Percentiles rank a stretch among this genome's conserved stretches.
Conservation (phyloP, 2,329 filamentous ascomycete genomes). For the Lasiodiplodia hormozganensis region DNA sequence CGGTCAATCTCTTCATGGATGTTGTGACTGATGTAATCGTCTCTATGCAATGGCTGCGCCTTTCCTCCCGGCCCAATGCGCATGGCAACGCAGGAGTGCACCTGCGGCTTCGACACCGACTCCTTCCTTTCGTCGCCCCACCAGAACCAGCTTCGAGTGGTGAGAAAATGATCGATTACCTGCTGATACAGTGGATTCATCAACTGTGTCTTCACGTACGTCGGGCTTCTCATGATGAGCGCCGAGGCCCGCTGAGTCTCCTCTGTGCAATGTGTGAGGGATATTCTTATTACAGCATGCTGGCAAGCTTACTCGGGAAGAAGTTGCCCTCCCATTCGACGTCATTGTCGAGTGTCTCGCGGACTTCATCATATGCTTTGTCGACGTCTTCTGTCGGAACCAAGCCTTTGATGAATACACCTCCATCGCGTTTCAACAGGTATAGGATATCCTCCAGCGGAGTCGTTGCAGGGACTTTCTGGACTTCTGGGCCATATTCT, state of each 20-base stretch:
- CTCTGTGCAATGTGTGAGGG: constrained; percentile 10
- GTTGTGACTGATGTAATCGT: constrained; percentile 27
- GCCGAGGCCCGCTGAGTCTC: constrained; percentile 32
- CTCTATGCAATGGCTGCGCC: constrained; percentile 21
- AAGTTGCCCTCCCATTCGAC: constrained; percentile 33
- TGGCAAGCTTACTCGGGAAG: constrained; percentile 31
- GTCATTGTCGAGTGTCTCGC: constrained; percentile 31
- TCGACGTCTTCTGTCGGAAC: constrained; percentile 29
- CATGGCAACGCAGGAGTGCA: constrained; percentile 32
- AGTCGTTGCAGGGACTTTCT: constrained; percentile 30
- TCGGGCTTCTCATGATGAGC: constrained; percentile 31
- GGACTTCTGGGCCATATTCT: constrained; percentile 27
- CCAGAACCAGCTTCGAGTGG: constrained; percentile 39
- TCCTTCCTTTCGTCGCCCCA: constrained; percentile 38
- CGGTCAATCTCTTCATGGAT: background rate
- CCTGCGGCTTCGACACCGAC: constrained; percentile 39
- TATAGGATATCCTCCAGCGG: constrained; percentile 30
- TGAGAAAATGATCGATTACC: constrained; percentile 39
- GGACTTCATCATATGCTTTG: constrained; percentile 31
- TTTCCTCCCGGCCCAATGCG: constrained; percentile 26
- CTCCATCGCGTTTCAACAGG: constrained; percentile 32
- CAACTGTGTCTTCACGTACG: constrained; percentile 32
- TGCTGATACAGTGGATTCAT: constrained; percentile 40
- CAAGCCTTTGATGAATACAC: constrained; percentile 31
- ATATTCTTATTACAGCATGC: background rate